Evolutionary conservation across 768 basidiomycete species (phyloP).

Genomic region (Tylopilus sp.): DNA sequence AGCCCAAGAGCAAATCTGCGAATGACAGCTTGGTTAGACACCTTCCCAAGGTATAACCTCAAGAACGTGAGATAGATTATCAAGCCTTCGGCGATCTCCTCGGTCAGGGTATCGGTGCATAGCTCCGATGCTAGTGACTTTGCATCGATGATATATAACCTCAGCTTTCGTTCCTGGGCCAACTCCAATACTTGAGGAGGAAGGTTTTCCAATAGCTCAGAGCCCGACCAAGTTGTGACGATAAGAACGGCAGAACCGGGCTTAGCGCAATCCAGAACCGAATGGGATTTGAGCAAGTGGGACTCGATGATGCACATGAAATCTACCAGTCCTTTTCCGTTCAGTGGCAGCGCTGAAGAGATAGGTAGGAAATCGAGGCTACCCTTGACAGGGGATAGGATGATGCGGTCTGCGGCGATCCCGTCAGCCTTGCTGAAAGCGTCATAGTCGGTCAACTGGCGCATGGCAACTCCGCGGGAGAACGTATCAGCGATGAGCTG

Average conservation of each 20-base stretch:
- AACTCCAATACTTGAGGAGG: constrained; percentile 42
- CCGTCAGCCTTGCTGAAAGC: constrained; percentile 72
- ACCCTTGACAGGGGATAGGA: constrained; percentile 52
- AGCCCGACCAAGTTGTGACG: constrained; percentile 67
- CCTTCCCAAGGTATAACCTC: constrained; percentile 71
- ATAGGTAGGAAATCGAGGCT: constrained; percentile 46
- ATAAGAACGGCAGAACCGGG: constrained; percentile 69
- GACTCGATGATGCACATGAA: constrained; percentile 77
- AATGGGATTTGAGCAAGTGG: constrained; percentile 73
- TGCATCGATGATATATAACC: constrained; percentile 58
- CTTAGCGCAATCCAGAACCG: constrained; percentile 64
- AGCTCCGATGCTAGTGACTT: constrained; percentile 44
- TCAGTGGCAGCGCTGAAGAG: constrained; percentile 55
- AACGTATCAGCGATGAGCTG: constrained; percentile 57
- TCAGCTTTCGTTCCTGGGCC: constrained; percentile 49
- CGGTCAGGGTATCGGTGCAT: constrained; percentile 27
- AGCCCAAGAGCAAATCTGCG: constrained; percentile 47
- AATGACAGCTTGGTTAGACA: constrained; percentile 53
- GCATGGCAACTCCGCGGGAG: constrained; percentile 47
- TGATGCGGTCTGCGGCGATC: constrained; percentile 61
- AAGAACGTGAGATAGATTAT: constrained; percentile 78
- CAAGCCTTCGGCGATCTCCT: constrained; percentile 49
- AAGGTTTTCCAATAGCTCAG: constrained; percentile 71
- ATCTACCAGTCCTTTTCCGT: constrained; percentile 51
- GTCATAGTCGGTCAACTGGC: constrained; percentile 69